These are phyloP conservation scores for Plasmopara muralis DNA, from an alignment of 352 stramenopile genomes.

Conservation along the genomic window DNA sequence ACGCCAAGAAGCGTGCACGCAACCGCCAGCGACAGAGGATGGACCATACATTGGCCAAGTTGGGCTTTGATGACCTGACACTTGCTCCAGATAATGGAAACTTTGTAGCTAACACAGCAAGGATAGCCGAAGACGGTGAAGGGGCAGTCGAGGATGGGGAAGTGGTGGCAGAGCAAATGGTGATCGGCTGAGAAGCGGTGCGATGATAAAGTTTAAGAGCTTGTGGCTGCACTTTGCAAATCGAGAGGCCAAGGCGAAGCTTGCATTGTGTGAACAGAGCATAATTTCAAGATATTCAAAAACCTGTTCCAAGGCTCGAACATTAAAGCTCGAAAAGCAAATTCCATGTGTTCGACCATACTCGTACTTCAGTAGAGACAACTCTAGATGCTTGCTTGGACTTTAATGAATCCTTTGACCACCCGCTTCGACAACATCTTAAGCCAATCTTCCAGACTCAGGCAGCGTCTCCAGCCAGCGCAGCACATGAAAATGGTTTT, in stretches of 20 bases:
- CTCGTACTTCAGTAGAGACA: too few relatives aligned
- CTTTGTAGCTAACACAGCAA: constrained; percentile 1
- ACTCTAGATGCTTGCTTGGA: too few relatives aligned
- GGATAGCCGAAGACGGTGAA: constrained; percentile 7
- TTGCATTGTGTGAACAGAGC: too few relatives aligned
- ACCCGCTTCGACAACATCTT: background rate
- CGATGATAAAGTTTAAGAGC: background rate
- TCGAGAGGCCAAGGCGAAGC: too few relatives aligned
- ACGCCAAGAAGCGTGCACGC: constrained; percentile 49
- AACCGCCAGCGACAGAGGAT: constrained; percentile 46
- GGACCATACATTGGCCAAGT: constrained; percentile 50
- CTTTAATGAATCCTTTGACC: too few relatives aligned
- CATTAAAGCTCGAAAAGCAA: too few relatives aligned
- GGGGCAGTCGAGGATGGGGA: constrained; percentile 23
- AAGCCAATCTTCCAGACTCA: constrained; percentile 24
- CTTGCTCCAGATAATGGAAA: constrained; percentile 14
- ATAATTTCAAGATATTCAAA: background rate
- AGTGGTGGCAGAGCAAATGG: constrained; percentile 27
- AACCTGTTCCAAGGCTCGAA: background rate
- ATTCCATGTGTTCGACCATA: too few relatives aligned
- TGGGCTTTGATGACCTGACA: constrained; percentile 48
- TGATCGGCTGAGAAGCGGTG: constrained; percentile 9
- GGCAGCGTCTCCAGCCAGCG: constrained; percentile 33
- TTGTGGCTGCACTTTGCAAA: too few relatives aligned
- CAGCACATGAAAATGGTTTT: constrained; percentile 28